Evolutionary conservation across 305 asterid species (phyloP).

Genomic region (Fraxinus platypoda): DNA sequence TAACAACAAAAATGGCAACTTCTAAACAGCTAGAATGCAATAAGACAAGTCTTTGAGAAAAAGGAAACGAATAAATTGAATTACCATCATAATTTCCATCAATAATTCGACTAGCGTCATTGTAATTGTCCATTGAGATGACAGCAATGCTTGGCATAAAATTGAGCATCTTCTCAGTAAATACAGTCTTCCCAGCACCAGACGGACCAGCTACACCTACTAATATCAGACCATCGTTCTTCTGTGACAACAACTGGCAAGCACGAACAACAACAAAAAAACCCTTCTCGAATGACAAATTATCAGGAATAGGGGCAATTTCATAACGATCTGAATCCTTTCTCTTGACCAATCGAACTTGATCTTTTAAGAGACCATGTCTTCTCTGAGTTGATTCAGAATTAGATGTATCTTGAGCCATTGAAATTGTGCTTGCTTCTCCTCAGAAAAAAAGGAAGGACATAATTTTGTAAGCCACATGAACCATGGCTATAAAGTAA

Average conservation of each 20-base stretch:
- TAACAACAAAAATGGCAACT: conserved; percentile 19
- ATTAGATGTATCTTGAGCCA: conserved; percentile 53
- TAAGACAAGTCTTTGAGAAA: conserved; percentile 6
- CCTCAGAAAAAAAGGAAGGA: conserved; percentile 30
- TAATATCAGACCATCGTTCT: conserved; percentile 77
- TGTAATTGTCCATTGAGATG: conserved; percentile 98
- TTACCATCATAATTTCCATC: conserved; percentile 98
- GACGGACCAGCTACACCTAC: conserved; percentile 98
- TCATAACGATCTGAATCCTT: conserved; percentile 79
- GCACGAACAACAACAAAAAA: conserved; percentile 92
- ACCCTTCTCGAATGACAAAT: conserved; percentile 94
- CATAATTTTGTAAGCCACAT: not conserved
- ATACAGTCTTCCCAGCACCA: conserved; percentile 95
- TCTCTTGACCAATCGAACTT: conserved; percentile 80
- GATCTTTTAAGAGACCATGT: conserved; percentile 88
- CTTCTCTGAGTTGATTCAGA: conserved; percentile 51
- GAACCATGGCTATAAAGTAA: conserved; percentile 5
- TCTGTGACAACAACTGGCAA: conserved; percentile 83
- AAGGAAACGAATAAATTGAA: not conserved
- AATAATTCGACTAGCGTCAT: conserved; percentile 86
- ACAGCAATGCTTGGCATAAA: conserved; percentile 94
- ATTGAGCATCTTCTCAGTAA: conserved; percentile 86
- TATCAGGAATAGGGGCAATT: conserved; percentile 65
- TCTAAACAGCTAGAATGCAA: conserved; percentile 12
- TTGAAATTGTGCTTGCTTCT: conserved; percentile 27